phyloP scores from a whole-genome alignment of 2,329 filamentous ascomycete species.

The Botrytis hyacinthi region DNA sequence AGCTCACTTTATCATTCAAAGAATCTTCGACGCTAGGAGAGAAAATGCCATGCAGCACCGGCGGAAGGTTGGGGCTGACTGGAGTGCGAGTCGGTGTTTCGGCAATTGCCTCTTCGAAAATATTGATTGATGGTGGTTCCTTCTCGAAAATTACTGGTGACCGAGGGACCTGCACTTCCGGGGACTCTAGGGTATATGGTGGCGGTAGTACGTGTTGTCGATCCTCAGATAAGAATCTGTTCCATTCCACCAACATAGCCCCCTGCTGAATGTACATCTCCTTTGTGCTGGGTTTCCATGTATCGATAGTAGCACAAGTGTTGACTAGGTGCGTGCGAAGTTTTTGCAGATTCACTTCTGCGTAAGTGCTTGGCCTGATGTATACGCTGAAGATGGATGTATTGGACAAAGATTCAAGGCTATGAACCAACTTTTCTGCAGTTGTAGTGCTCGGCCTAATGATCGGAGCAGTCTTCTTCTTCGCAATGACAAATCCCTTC shows the following conservation, averaged over 20 bases:
- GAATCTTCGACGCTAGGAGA: background rate
- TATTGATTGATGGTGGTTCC: background rate
- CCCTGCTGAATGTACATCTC: background rate
- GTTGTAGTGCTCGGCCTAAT: background rate
- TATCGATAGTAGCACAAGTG: background rate
- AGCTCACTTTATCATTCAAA: background rate
- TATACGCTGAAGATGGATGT: background rate
- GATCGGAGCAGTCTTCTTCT: background rate
- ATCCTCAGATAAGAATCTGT: background rate
- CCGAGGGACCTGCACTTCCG: constrained; percentile 6
- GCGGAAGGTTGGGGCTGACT: background rate
- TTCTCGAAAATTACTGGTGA: background rate
- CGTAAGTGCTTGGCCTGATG: background rate
- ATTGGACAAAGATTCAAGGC: background rate
- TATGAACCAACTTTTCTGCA: background rate
- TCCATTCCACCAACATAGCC: background rate
- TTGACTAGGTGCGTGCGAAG: background rate
- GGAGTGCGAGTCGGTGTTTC: background rate
- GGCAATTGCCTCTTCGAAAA: background rate
- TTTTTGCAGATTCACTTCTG: background rate
- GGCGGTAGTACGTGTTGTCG: background rate
- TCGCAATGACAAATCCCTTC: background rate
- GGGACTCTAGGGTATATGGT: background rate
- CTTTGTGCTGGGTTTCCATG: background rate
- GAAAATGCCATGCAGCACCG: background rate